Evolutionary conservation across 495 filamentous ascomycete genomes (phyloP).

Genomic region (Hyaloscypha bicolor): DNA sequence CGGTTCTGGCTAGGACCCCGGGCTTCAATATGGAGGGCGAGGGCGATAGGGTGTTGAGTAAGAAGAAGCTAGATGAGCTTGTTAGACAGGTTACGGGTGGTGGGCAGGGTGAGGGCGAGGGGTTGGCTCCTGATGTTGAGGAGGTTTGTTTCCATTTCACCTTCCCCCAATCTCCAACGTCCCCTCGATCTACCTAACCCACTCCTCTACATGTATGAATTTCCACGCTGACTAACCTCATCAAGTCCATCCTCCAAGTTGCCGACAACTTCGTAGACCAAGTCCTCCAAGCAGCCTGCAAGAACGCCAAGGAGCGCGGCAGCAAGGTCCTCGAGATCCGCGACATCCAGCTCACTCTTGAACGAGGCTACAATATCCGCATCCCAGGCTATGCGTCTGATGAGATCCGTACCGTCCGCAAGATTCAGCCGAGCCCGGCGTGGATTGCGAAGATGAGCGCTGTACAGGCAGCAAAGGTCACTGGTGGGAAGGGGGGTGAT

Average conservation of each 20-base stretch:
- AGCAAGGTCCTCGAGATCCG: constrained; percentile 87
- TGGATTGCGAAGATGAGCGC: constrained; percentile 98
- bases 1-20: constrained; percentile 78
- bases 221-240: constrained; percentile 25
- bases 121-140: constrained; percentile 87
- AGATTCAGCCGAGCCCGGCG: constrained; percentile 78
- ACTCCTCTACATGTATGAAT: too few relatives aligned
- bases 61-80: constrained; percentile 95
- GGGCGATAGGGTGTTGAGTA: constrained; percentile 85
- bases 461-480: constrained; percentile 86
- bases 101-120: constrained; percentile 66
- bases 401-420: constrained; percentile 90
- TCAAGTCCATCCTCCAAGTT: constrained; percentile 79
- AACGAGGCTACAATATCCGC: constrained; percentile 97
- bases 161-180: not conserved
- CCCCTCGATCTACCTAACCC: not conserved
- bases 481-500: constrained; percentile 55
- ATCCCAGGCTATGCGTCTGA: constrained; percentile 93
- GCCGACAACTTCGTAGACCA: constrained; percentile 95
- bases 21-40: constrained; percentile 84
- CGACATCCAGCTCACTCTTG: constrained; percentile 91
- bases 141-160: constrained; percentile 62
- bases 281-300: constrained; percentile 83
- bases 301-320: constrained; percentile 88
- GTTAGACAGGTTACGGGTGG: constrained; percentile 91